Conservation (phyloP, 352 stramenopile genomes). For the Lagenidium giganteum region DNA sequence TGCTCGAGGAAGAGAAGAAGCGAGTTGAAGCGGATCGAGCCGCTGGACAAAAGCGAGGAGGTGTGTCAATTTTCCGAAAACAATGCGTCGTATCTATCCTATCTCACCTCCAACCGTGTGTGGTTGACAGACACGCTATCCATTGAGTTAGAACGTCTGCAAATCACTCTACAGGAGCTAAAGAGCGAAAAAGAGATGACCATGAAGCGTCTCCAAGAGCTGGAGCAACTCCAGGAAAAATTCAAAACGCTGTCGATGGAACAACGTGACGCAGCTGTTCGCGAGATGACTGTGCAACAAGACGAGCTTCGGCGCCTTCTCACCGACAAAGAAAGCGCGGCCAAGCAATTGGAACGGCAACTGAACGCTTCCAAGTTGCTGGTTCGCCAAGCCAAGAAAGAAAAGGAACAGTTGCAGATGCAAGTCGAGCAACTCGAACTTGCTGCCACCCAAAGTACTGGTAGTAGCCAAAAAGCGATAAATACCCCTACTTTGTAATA, state of each 20-base stretch:
- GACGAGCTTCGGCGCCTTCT: constrained; percentile 26
- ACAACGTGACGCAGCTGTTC: too few species aligned
- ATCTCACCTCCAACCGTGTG: too few species aligned
- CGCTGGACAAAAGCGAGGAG: constrained; percentile 24
- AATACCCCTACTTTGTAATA: too few species aligned
- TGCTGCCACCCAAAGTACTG: too few species aligned
- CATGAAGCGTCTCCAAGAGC: too few species aligned
- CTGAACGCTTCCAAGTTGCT: constrained; percentile 68
- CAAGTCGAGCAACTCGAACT: too few species aligned
- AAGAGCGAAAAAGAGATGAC: constrained; percentile 10
- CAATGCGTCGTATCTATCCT: too few species aligned
- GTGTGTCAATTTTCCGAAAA: constrained; percentile 12
- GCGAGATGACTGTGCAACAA: constrained; percentile 26
- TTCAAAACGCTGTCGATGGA: constrained; percentile 2
- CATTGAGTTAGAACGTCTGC: too few species aligned
- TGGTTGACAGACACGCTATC: too few species aligned
- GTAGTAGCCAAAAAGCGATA: too few species aligned
- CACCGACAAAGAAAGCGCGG: constrained; percentile 34
- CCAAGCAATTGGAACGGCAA: constrained; percentile 56
- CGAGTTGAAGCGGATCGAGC: constrained; percentile 13
- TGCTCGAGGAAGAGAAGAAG: constrained; percentile 28
- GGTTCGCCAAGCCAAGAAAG: constrained; percentile 57
- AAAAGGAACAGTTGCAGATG: constrained; percentile 54
- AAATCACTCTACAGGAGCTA: not conserved
- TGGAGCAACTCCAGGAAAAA: constrained; percentile 2